Evolutionary conservation across 352 stramenopile species (phyloP).

Genomic region (Phytophthora pinifolia): DNA sequence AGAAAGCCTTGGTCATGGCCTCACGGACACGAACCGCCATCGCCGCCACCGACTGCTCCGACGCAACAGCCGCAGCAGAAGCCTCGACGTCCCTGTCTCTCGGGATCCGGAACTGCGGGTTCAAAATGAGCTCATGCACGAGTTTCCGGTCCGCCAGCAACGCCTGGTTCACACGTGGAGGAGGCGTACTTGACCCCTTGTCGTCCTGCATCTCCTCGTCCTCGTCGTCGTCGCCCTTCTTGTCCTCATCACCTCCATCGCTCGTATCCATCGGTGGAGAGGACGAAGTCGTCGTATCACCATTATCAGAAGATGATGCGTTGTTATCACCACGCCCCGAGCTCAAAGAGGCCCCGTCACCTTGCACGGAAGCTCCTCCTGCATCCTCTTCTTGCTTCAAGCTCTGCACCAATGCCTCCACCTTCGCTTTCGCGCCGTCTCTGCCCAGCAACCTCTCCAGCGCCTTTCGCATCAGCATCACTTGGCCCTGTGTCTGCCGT

Average conservation of each 20-base stretch:
- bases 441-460: constrained; percentile 59
- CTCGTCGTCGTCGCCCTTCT: constrained; percentile 29
- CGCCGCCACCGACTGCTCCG: constrained; percentile 20
- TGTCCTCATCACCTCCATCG: constrained; percentile 20
- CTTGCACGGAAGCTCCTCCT: neutral
- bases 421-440: constrained; percentile 35
- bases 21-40: constrained; percentile 43
- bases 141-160: constrained; percentile 62
- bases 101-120: constrained; percentile 55
- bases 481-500: constrained; percentile 59
- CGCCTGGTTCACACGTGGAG: constrained; percentile 34
- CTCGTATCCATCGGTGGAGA: constrained; percentile 12
- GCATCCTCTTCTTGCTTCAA: constrained; percentile 17
- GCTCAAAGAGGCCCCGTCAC: neutral
- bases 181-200: constrained; percentile 1
- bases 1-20: constrained; percentile 69
- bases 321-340: constrained; percentile 3
- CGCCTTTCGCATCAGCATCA: constrained; percentile 52
- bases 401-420: constrained; percentile 36
- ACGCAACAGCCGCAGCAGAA: constrained; percentile 18
- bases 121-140: constrained; percentile 75
- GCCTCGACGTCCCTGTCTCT: constrained; percentile 30
- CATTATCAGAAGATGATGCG: constrained; percentile 8
- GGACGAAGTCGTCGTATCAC: constrained; percentile 4
- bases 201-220: constrained; percentile 22